Percentiles rank a stretch among this genome's conserved stretches.
Conservation (phyloP, 805 yeast genomes). For the Zygosaccharomyces siamensis region DNA sequence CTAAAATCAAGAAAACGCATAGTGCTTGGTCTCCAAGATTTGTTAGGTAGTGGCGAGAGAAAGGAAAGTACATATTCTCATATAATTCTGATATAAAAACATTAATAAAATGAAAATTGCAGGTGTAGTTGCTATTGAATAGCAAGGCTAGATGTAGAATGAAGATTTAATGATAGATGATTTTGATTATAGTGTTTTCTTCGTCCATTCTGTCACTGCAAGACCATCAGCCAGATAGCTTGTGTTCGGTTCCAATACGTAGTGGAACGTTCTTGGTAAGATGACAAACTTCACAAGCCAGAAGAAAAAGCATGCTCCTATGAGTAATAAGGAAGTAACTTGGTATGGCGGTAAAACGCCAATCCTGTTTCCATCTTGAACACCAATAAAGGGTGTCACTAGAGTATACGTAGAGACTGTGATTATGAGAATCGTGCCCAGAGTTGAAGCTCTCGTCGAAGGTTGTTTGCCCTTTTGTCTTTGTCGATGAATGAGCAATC, state of each 20-base stretch:
- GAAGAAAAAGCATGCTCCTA: constrained; percentile 43
- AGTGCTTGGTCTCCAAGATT: too few species aligned
- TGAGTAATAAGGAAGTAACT: constrained; percentile 40
- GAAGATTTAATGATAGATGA: neutral
- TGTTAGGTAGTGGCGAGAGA: neutral
- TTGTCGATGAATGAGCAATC: constrained; percentile 49
- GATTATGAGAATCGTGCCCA: constrained; percentile 46
- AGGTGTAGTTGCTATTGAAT: neutral
- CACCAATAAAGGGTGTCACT: constrained; percentile 42
- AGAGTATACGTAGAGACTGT: constrained; percentile 45
- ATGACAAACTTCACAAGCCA: constrained; percentile 52
- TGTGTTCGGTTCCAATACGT: constrained; percentile 42
- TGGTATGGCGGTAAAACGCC: constrained; percentile 37
- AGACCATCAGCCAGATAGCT: constrained; percentile 52
- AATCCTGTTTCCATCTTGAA: constrained; percentile 18
- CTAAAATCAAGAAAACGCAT: too few species aligned
- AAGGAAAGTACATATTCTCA: neutral
- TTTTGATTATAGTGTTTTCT: constrained; percentile 14
- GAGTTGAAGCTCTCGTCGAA: constrained; percentile 45
- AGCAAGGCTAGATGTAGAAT: neutral
- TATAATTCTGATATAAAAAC: neutral
- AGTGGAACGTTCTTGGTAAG: constrained; percentile 44
- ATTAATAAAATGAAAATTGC: too few species aligned
- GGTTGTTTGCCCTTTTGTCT: constrained; percentile 47
- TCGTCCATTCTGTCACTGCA: constrained; percentile 52